Base-by-base conservation (phyloP, 352 stramenopile genomes). In the Phytophthora sp. region DNA sequence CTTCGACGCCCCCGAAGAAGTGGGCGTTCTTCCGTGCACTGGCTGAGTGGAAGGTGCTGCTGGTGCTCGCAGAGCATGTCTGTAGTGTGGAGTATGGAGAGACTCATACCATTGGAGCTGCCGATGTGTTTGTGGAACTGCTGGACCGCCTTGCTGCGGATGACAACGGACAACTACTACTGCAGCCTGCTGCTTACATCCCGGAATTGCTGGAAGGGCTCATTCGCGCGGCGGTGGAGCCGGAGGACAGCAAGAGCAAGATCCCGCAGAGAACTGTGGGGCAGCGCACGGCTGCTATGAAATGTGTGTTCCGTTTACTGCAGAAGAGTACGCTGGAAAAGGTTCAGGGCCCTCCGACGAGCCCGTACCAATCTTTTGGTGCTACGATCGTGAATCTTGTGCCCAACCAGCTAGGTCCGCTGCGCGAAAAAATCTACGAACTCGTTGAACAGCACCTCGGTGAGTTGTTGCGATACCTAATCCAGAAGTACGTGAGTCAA, bases 61-160 rank as follows among this genome's bases (percentile, higher is more conserved):
- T 96, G 12, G 76, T 94, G 48, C 73, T 97, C 43, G 84, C 84
- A 1, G 63, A 89, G 44, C 89, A 94, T 55, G 85, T 97, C 32
- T 92, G 79, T 62, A 84, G 74, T 41, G 66, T 71, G 9, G 52
- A 76, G 43, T 91, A 85, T 59, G 69, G 67, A 38, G 84, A 95
- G 60, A 60, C 52, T 8, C 87, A 97, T 62, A 88, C 74, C 5
- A 81, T 94, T 39, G 89, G 83, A 34, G 89, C 87, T 23, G 89
- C 89, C 1, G 91, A 97, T 52, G 85, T 96, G 24, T 93, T 97
- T 58, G 66, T 97, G 7, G 84, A 97, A 65, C 75, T 97, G 20
- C 61, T 97, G 18, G 88, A 97, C 34, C 75, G 88, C 1, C 74
- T 97, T 15, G 88, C 89, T 6, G 84, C 89, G 4, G 91, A 97